Evolutionary conservation across 352 stramenopile genomes (phyloP), one percentile per base, ranked within the genome.

Genomic region (Peronospora farinosa): DNA sequence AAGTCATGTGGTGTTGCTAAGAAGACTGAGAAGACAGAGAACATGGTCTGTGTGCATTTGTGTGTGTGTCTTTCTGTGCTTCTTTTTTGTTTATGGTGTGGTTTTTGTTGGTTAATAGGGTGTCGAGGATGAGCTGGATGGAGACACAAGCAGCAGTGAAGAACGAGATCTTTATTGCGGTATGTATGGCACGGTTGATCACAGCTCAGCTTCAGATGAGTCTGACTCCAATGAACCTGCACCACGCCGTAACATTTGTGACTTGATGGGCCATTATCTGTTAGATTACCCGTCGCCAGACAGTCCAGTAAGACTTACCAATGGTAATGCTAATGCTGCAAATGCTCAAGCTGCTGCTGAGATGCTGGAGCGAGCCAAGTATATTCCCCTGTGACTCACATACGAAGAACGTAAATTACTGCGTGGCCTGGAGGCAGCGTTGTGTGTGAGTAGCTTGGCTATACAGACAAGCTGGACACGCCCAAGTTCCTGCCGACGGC

Each of bases 341-440:
- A 64, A 38, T 45, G 28, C 44, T 13, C 43, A 57, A 43, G 42
- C 44, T 32, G 58, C 58, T 6, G 30, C 49, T n/a, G 69, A 63
- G 15, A 85, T 97, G 63, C 63, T 85, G 30, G 91, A 97, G 60
- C 81, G 95, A 48, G 81, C 92, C 60, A 97, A 97, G 71, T 98
- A 87, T 69, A 98, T 98, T 50, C 95, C 95, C n/a, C 64, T 98
- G 54, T 88, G 95, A 15, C 75, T 98, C 27, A 96, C 84, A 25
- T 94, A 96, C 56, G 89, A 96, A 46, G 93, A 98, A 64, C 85
- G 95, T 49, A 97, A 96, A 75, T 74, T 96, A 42, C 62, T 98
- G 55, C 84, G 91, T 25, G 81, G 94, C 19, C 78, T 98, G n/a
- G 92, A 98, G 61, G 92, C 92, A 0, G 82, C 95, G 42, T 78